phyloP scores from a whole-genome alignment of 1,284 basidiomycete species.

The Austroboletus niveus region DNA sequence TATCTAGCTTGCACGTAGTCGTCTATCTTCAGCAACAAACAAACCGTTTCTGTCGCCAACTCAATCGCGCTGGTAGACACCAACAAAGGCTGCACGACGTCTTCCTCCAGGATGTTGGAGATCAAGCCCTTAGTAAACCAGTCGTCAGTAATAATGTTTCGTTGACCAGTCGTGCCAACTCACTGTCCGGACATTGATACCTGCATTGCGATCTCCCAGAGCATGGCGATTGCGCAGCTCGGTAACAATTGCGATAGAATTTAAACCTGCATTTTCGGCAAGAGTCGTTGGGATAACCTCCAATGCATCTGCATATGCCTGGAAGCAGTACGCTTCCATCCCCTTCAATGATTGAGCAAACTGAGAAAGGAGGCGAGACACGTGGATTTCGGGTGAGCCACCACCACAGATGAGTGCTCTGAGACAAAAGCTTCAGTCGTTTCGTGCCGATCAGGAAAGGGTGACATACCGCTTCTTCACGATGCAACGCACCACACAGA shows the following conservation, averaged over 20 bases:
- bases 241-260: constrained; percentile 98
- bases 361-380: constrained; percentile 91
- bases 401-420: constrained; percentile 97
- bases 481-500: constrained; percentile 96
- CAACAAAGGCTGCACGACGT: constrained; percentile 94
- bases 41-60: constrained; percentile 96
- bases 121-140: constrained; percentile 72
- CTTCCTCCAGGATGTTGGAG: constrained; percentile 96
- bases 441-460: neutral
- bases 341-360: constrained; percentile 94
- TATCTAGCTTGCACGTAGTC: constrained; percentile 86
- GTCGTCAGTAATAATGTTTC: constrained; percentile 6
- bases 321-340: constrained; percentile 99
- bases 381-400: constrained; percentile 97
- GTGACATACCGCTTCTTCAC: constrained; percentile 85
- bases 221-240: constrained; percentile 97
- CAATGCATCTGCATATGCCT: constrained; percentile 96
- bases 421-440: constrained; percentile 10
- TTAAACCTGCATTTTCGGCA: constrained; percentile 97
- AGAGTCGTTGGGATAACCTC: constrained; percentile 98
- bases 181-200: constrained; percentile 97
- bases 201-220: constrained; percentile 90
- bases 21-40: constrained; percentile 93
- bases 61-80: constrained; percentile 96
- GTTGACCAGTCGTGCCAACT: constrained; percentile 19